Evolutionary conservation across 805 yeast species (phyloP).

Genomic region (Monosporozyma aquatica): DNA sequence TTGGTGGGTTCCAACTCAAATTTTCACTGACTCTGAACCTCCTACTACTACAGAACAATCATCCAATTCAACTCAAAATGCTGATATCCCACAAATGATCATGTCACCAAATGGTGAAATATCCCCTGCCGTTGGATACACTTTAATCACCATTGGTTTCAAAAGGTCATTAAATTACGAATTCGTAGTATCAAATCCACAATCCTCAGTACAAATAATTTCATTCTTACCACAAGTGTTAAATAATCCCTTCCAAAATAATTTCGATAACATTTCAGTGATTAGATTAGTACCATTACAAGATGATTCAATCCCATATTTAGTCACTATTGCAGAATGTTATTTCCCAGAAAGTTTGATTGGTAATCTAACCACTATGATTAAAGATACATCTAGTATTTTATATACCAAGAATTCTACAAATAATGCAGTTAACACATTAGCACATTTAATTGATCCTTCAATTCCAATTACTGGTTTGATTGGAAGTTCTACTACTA

Average conservation of each 20-base stretch:
- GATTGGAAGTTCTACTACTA: neutral
- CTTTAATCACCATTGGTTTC: constrained; percentile 38
- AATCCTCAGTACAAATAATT: constrained; percentile 64
- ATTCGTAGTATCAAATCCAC: constrained; percentile 75
- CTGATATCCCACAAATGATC: constrained; percentile 4
- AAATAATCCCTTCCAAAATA: constrained; percentile 37
- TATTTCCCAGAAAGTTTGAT: constrained; percentile 60
- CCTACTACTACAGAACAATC: constrained; percentile 15
- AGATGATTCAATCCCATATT: constrained; percentile 40
- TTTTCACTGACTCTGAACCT: constrained; percentile 32
- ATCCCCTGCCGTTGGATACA: constrained; percentile 7
- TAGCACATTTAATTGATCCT: constrained; percentile 63
- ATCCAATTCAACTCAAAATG: constrained; percentile 10
- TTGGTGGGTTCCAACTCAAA: constrained; percentile 38
- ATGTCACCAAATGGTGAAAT: constrained; percentile 1
- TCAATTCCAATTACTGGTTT: constrained; percentile 26
- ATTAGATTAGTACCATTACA: constrained; percentile 7
- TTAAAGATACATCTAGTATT: constrained; percentile 43
- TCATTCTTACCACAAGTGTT: constrained; percentile 69
- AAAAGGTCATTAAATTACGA: constrained; percentile 72
- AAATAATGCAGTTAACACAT: constrained; percentile 36
- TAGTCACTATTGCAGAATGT: constrained; percentile 82
- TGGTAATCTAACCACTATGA: constrained; percentile 38
- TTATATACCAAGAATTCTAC: constrained; percentile 53
- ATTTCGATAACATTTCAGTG: constrained; percentile 1